phyloP scores from a whole-genome alignment of 2,329 filamentous ascomycete species.

The Ophiostoma ips region DNA sequence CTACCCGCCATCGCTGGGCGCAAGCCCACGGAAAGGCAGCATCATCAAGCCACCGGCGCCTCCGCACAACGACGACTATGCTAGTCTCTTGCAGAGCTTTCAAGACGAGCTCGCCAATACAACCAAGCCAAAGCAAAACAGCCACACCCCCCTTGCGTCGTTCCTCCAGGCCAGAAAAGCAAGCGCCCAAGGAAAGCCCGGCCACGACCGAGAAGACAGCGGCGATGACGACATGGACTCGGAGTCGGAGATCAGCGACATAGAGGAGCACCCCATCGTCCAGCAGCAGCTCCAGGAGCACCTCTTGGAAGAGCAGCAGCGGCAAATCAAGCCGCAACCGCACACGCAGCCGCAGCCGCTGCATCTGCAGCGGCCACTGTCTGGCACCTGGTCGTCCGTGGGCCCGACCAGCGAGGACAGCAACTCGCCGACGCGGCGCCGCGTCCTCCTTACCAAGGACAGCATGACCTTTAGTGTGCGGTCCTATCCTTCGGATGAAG shows the following conservation, averaged over 20 bases:
- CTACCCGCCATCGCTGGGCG: constrained; percentile 22
- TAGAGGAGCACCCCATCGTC: constrained; percentile 31
- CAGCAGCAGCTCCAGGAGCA: constrained; percentile 1
- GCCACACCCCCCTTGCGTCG: constrained; percentile 3
- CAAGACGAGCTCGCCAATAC: constrained; percentile 24
- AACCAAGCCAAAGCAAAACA: constrained; percentile 4
- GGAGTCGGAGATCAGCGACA: constrained; percentile 37
- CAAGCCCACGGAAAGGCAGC: constrained; percentile 16
- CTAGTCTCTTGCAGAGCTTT: constrained; percentile 28
- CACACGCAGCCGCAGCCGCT: background rate
- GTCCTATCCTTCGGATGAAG: constrained; percentile 11
- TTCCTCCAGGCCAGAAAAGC: constrained; percentile 2
- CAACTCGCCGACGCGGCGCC: constrained; percentile 8
- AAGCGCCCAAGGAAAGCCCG: background rate
- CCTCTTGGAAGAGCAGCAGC: background rate
- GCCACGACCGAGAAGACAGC: background rate
- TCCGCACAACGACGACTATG: constrained; percentile 24
- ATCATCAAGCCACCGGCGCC: too few species aligned
- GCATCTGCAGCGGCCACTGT: background rate
- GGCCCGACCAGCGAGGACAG: constrained; percentile 3
- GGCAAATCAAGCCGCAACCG: background rate
- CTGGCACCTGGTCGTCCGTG: background rate
- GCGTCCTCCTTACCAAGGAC: constrained; percentile 8
- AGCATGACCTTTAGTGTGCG: constrained; percentile 12
- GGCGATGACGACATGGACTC: constrained; percentile 5